Base-by-base conservation (phyloP, 495 filamentous ascomycete species). In the Choiromyces venosus region DNA sequence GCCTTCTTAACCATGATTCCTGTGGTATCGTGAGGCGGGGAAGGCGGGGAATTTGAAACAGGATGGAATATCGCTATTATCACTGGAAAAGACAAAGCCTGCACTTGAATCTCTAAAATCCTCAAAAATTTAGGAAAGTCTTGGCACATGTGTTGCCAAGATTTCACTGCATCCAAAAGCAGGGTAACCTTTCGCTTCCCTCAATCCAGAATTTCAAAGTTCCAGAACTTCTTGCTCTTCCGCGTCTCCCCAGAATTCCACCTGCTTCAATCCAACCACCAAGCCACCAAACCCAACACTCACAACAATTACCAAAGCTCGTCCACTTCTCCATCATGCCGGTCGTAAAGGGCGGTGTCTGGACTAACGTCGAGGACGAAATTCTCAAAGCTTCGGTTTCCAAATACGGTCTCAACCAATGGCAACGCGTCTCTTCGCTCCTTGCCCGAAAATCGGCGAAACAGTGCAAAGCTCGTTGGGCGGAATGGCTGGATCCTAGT, bases 381-480 rank as follows among this genome's bases (percentile, higher is more conserved):
- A 94, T 99, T 79, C 92, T 98, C 84, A 97, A 97, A 82, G 94
- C 93, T 65, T 91, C 91, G 52, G 93, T 97, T 78, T 96, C 92
- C 75, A 97, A 97, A 84, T 97, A 97, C 85, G 94, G 94, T 69
- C 88, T 99, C 44, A 97, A 99, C 83, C 95, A 99, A 84, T 99
- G 95, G 95, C 94, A 96, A 81, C 95, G 95, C 82, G 94, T 97
- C 56, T 97, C 95, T 65, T 98, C 96, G 36, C 89, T 99, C 52
- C 89, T 99, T 81, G 94, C 95, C 81, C 91, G 96, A 76, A 99
- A 99, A 83, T 97, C 95, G 14, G 92, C 95, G 37, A 99, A 99
- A 84, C 96, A 98, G 84, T 98, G 95, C 87, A 98, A 98, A 84
- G 96, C 95, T 65, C 89, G 95, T 83, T 99, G 95, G 95, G 87